phyloP scores from a whole-genome alignment of 345 rosid species.

The Acer campestre region DNA sequence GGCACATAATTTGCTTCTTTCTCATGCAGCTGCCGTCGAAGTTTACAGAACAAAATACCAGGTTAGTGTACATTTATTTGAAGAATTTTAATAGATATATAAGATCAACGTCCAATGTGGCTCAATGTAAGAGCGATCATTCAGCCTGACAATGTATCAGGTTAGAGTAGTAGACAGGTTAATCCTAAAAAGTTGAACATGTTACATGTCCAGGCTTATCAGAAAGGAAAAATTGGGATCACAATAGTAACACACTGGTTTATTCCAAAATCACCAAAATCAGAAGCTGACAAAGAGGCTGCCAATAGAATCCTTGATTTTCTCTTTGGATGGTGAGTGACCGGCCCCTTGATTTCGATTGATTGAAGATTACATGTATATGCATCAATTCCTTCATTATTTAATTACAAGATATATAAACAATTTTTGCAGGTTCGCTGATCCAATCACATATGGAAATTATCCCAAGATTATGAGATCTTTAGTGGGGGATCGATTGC shows the following conservation, averaged over 20 bases:
- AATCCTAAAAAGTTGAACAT: too few species aligned
- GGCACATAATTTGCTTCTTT: conserved; percentile 40
- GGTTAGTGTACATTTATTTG: background rate
- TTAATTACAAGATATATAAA: too few species aligned
- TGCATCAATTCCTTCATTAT: too few species aligned
- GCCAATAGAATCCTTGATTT: conserved; percentile 35
- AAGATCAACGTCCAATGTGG: too few species aligned
- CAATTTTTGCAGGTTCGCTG: conserved; percentile 19
- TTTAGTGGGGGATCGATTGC: background rate
- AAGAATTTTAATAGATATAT: too few species aligned
- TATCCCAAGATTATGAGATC: conserved; percentile 23
- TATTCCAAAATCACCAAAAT: background rate
- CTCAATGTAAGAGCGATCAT: too few species aligned
- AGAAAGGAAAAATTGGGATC: background rate
- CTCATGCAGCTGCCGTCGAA: conserved; percentile 41
- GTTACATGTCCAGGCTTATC: background rate
- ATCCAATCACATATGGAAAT: conserved; percentile 11
- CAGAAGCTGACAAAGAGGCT: conserved; percentile 23
- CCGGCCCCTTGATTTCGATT: background rate
- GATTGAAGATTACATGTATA: too few species aligned
- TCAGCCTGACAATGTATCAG: too few species aligned
- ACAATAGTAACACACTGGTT: background rate
- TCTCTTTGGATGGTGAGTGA: conserved; percentile 34
- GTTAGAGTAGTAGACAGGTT: too few species aligned
- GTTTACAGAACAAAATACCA: conserved; percentile 31